Conservation (phyloP, 345 rosid species). For the Hypericum perforatum region DNA sequence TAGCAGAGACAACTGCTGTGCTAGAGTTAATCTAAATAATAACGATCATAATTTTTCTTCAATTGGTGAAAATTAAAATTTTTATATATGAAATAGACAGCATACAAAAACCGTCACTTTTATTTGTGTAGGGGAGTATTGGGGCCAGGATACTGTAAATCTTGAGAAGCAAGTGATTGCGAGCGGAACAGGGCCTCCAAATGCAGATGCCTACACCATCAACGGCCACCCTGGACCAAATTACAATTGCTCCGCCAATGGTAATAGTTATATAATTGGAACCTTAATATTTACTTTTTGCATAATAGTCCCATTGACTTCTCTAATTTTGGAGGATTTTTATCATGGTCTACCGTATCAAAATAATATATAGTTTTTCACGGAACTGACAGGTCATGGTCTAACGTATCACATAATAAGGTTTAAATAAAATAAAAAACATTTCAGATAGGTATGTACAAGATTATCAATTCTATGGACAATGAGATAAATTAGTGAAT, state of each 20-base stretch:
- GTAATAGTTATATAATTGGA: constrained; percentile 24
- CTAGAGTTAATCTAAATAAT: no score
- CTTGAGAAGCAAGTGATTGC: constrained; percentile 47
- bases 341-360: no score
- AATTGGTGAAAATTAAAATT: not conserved
- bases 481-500: no score
- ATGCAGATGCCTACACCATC: constrained; percentile 66
- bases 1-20: no score
- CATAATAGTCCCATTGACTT: not conserved
- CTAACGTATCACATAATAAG: no score
- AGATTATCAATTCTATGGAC: no score
- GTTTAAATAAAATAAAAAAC: no score
- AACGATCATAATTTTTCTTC: no score
- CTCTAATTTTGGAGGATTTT: not conserved
- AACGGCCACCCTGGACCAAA: constrained; percentile 90
- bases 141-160: constrained; percentile 56
- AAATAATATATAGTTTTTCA: no score
- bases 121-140: constrained; percentile 52
- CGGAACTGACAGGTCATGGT: no score
- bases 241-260: constrained; percentile 62
- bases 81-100: not conserved
- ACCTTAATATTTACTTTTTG: not conserved
- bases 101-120: not conserved
- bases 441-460: no score
- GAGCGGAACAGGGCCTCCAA: constrained; percentile 63